Percentiles rank a stretch among this genome's conserved stretches.
Evolutionary conservation across 208 protist species (phyloP).

Genomic region (Leptomonas pyrrhocoris): DNA sequence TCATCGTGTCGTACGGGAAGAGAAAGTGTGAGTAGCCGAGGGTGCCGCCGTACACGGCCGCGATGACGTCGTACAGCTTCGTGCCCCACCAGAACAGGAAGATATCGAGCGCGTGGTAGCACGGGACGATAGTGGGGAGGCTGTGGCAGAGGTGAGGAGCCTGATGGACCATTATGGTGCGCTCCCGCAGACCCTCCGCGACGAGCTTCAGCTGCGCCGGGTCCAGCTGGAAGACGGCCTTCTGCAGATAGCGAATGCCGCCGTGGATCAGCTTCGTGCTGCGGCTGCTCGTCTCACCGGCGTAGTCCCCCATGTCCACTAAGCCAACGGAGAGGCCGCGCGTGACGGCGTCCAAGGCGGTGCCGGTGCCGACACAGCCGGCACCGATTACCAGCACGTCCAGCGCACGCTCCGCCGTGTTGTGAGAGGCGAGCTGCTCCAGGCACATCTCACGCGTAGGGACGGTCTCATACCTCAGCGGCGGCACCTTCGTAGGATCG

Average conservation of each 20-base stretch:
- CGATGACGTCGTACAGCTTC: constrained; percentile 92
- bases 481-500: constrained; percentile 38
- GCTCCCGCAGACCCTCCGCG: constrained; percentile 91
- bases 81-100: constrained; percentile 83
- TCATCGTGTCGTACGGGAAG: constrained; percentile 73
- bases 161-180: constrained; percentile 93
- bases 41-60: constrained; percentile 73
- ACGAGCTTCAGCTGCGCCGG: constrained; percentile 91
- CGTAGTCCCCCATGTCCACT: constrained; percentile 96
- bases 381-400: constrained; percentile 96
- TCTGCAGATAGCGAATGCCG: constrained; percentile 96
- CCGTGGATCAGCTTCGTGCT: constrained; percentile 98
- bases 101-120: constrained; percentile 89
- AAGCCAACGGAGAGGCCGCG: constrained; percentile 93
- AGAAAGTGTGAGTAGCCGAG: constrained; percentile 87
- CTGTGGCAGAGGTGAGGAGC: constrained; percentile 92
- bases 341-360: constrained; percentile 93
- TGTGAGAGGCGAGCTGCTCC: constrained; percentile 44
- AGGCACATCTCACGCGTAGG: constrained; percentile 71
- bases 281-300: constrained; percentile 93
- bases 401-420: constrained; percentile 64
- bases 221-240: constrained; percentile 87
- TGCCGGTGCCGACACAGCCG: constrained; percentile 93
- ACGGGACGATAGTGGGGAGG: constrained; percentile 93
- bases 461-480: constrained; percentile 41